Evolutionary conservation across 495 filamentous ascomycete species (phyloP).

Genomic region (Daldinia decipiens): DNA sequence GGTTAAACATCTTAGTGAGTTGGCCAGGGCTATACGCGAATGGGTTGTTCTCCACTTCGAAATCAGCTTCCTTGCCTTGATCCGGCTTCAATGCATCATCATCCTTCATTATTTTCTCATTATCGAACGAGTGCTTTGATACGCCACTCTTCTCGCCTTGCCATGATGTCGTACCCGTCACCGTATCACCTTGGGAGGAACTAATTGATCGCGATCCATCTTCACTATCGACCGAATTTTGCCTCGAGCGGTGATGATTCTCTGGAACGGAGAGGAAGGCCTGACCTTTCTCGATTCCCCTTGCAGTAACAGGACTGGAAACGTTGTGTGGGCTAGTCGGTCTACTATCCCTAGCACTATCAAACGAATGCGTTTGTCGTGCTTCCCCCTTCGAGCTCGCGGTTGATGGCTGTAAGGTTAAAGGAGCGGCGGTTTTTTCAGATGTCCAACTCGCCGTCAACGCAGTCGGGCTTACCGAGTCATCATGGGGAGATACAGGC

Average conservation of each 20-base stretch:
- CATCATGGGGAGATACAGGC: constrained; percentile 58
- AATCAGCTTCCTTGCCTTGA: constrained; percentile 70
- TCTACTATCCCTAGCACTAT: constrained; percentile 73
- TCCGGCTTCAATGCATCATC: constrained; percentile 71
- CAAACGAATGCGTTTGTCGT: constrained; percentile 71
- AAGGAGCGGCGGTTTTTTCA: constrained; percentile 47
- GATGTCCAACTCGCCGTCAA: constrained; percentile 59
- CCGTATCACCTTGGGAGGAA: constrained; percentile 57
- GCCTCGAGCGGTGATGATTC: constrained; percentile 55
- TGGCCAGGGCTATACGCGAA: constrained; percentile 78
- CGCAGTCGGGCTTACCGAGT: constrained; percentile 58
- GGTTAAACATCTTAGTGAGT: constrained; percentile 78
- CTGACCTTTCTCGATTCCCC: constrained; percentile 56
- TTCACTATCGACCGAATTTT: constrained; percentile 65
- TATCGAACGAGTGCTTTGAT: constrained; percentile 50
- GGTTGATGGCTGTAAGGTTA: constrained; percentile 52
- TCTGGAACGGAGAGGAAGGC: constrained; percentile 62
- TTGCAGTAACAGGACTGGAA: constrained; percentile 70
- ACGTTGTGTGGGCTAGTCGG: constrained; percentile 93
- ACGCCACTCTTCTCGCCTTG: constrained; percentile 52
- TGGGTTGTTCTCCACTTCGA: constrained; percentile 70
- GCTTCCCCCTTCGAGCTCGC: constrained; percentile 56
- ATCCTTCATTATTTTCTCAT: constrained; percentile 62
- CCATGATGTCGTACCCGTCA: constrained; percentile 49
- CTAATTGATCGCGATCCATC: constrained; percentile 59